Conservation (phyloP, 1,284 basidiomycete genomes). For the Apiotrichum mycotoxinovorans region DNA sequence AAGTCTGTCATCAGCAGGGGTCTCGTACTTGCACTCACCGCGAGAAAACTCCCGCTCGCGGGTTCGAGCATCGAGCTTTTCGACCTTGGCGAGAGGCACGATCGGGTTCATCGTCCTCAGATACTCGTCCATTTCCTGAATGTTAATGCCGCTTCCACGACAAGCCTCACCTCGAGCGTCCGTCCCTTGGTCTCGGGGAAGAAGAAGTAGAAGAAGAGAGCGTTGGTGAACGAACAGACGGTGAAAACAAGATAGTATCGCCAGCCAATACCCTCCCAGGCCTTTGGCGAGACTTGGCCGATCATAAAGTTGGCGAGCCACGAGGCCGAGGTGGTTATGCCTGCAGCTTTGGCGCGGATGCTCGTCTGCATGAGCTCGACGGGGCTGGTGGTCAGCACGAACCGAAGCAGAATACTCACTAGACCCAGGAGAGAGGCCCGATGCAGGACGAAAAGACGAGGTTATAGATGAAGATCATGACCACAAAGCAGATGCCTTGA, state of each 20-base stretch:
- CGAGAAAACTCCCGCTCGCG: constrained; percentile 54
- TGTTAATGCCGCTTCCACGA: too few species aligned
- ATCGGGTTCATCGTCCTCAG: constrained; percentile 42
- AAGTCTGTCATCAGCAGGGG: too few species aligned
- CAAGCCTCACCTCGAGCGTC: constrained; percentile 27
- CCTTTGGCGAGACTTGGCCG: constrained; percentile 43
- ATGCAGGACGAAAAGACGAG: constrained; percentile 30
- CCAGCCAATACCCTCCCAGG: neutral
- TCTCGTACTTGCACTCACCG: too few species aligned
- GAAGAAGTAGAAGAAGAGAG: constrained; percentile 24
- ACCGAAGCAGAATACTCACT: neutral
- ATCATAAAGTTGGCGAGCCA: constrained; percentile 46
- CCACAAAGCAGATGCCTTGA: constrained; percentile 25
- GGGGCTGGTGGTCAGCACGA: constrained; percentile 7
- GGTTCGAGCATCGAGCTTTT: constrained; percentile 46
- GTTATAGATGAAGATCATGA: constrained; percentile 35
- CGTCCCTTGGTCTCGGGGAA: constrained; percentile 64
- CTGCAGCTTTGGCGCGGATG: constrained; percentile 60
- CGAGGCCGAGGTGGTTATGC: constrained; percentile 58
- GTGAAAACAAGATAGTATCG: constrained; percentile 51
- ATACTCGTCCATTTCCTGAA: constrained; percentile 47
- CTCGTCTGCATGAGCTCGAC: constrained; percentile 57
- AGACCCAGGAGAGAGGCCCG: constrained; percentile 28
- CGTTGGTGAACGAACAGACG: constrained; percentile 52
- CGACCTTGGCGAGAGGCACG: constrained; percentile 53